Conservation (phyloP, 2,329 filamentous ascomycete genomes). For the Lachnellula willkommii region DNA sequence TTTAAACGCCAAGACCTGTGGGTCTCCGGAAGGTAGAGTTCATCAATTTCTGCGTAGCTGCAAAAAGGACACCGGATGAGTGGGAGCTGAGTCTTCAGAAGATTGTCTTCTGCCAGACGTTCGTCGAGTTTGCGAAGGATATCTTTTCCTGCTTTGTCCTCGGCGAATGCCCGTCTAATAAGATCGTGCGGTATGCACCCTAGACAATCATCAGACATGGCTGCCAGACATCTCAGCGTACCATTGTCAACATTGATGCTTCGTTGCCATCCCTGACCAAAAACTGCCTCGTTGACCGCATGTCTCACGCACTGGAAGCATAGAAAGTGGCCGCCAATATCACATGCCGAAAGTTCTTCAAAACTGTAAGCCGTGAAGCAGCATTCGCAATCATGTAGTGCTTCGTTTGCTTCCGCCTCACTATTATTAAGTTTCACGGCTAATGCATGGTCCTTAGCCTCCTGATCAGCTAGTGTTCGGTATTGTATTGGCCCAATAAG, state of each 20-base stretch:
- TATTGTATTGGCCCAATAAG: conserved; percentile 50
- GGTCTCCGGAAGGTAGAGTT: conserved; percentile 57
- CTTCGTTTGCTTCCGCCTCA: conserved; percentile 53
- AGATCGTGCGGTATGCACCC: conserved; percentile 68
- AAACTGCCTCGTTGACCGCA: conserved; percentile 79
- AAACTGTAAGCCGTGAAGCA: conserved; percentile 69
- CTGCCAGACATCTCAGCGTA: conserved; percentile 78
- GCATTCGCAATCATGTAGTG: conserved; percentile 67
- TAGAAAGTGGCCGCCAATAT: conserved; percentile 62
- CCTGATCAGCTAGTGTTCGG: conserved; percentile 39
- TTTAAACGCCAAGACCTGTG: conserved; percentile 54
- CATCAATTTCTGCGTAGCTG: conserved; percentile 82
- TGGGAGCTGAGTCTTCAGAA: conserved; percentile 67
- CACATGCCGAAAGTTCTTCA: conserved; percentile 70
- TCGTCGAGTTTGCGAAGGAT: conserved; percentile 72
- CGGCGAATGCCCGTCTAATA: conserved; percentile 66
- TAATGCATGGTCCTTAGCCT: conserved; percentile 47
- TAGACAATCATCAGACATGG: conserved; percentile 62
- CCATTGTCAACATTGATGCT: conserved; percentile 68
- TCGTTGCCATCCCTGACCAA: conserved; percentile 85
- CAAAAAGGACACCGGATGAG: conserved; percentile 87
- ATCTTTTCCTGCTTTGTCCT: conserved; percentile 64
- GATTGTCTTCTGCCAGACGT: conserved; percentile 68
- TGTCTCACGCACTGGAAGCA: conserved; percentile 79
- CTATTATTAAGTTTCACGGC: conserved; percentile 51